Evolutionary conservation across 345 rosid genomes (phyloP).

Genomic region (Ricinus communis): DNA sequence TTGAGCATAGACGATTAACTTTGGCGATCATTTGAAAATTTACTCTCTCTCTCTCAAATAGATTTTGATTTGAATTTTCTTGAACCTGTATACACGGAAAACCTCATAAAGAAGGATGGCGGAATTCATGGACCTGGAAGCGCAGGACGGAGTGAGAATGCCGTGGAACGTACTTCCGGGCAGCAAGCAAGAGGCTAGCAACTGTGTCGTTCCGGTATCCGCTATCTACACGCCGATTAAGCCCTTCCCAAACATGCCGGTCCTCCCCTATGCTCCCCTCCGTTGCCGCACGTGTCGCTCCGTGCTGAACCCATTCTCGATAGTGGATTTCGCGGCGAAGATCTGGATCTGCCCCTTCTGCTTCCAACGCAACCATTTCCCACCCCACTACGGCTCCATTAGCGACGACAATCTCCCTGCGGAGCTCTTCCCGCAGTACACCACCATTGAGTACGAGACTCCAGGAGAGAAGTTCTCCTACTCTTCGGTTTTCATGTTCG

Average conservation of each 20-base stretch:
- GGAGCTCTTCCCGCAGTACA: constrained; percentile 84
- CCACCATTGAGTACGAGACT: constrained; percentile 80
- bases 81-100: background rate
- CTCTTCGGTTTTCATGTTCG: constrained; percentile 65
- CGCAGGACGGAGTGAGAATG: constrained; percentile 75
- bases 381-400: constrained; percentile 69
- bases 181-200: constrained; percentile 59
- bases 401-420: constrained; percentile 80
- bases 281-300: constrained; percentile 93
- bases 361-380: constrained; percentile 86
- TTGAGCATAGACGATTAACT: no score
- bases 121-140: constrained; percentile 69
- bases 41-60: no score
- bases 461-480: constrained; percentile 40
- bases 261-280: constrained; percentile 81
- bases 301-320: constrained; percentile 73
- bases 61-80: background rate
- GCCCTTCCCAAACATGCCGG: constrained; percentile 54
- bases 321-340: constrained; percentile 77
- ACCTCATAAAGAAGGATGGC: constrained; percentile 39
- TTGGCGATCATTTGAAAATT: no score
- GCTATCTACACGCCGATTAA: constrained; percentile 81
- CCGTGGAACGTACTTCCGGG: constrained; percentile 90
- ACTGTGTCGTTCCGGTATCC: constrained; percentile 78
- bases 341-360: constrained; percentile 95